Base-by-base conservation (phyloP, 306 rosid genomes). In the Carpinus viminea region DNA sequence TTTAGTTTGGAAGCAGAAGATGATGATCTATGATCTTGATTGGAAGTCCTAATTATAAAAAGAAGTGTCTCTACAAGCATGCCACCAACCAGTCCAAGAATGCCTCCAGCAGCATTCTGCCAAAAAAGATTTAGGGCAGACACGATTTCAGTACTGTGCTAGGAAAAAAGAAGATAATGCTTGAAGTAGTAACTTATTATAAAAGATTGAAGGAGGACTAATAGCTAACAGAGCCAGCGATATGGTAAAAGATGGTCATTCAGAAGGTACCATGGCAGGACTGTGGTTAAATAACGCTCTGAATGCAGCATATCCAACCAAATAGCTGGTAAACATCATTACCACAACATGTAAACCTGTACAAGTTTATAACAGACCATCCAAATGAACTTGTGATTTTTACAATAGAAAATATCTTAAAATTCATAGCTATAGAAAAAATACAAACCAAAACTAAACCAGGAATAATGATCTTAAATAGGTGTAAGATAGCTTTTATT, bases 1-100 rank as follows among this genome's bases (percentile, higher is more conserved):
- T 92, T 92, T 65, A 68, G 79, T 61, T 57, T 76, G 61, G 90
- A 83, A 74, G 81, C 79, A 82, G 93, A 79, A 83, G 78, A 68
- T 45, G 90, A 76, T 18, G 90, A 53, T 74, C 75, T 80, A 2
- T 70, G 77, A 68, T 86, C 88, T 66, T 87, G 77, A 70, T 70
- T 80, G 43, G 88, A 80, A 43, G 85, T 74, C 87, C 85, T 85
- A 52, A 86, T 86, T 76, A 94, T 94, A 91, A 92, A 94, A 83
- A 92, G 93, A 85, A 94, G 88, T 71, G 98, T 90, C 78, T 94
- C 97, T 43, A 94, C 94, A n/a, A 94, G 89, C 98, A 92, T 88
- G 84, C 89, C 94, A 60, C 85, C 88, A 45, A 90, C 92, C 86
- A 92, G 83, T 80, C 98, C 96, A 16, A 92, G 89, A 79, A 90